Base-by-base conservation (phyloP, 2,329 filamentous ascomycete genomes). In the Claviceps monticola region DNA sequence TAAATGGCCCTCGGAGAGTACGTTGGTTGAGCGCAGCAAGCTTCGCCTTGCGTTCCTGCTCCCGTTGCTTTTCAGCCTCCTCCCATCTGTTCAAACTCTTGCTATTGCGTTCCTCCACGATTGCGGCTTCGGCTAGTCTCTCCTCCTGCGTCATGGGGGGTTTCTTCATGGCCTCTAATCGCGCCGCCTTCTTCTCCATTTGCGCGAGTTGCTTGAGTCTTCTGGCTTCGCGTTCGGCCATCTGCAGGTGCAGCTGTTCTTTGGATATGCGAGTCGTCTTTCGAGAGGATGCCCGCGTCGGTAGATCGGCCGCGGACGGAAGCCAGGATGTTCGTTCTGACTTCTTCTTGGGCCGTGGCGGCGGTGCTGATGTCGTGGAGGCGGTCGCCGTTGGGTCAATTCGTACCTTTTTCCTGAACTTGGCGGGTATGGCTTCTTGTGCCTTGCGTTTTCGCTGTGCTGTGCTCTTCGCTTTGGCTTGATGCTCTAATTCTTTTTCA, bases 41-140 rank as follows among this genome's bases (percentile, higher is more conserved):
- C 68, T 86, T 91, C 42, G 83, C 85, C 56, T 82, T 79, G 55
- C 91, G 79, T 62, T 95, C 86, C 60, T 91, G 88, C 58, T 90
- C 86, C 53, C 91, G 82, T 64, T 85, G 82, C 68, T 88, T 89
- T 69, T 98, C 93, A 6, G 88, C 87, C 66, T 88, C 85, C 66
- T 97, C 90, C 90, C 91, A 97, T 52, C 88, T 78, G 62, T 91
- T 96, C 62, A 95, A 71, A 66, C 85, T 97, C 74, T 88, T 94
- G 59, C 84, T 79, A 66, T 98, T 96, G 60, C 83, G 76, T 66
- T 85, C 84, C 68, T 97, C 93, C 6, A 94, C 83, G 50, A 83
- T 71, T 17, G 84, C 87, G 1, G 90, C 90, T 67, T 95, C 88
- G 29, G 80, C 83, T 29, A 96, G 74, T 39, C 89, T 79, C 64